Evolutionary conservation across 2,329 filamentous ascomycete genomes (phyloP), one percentile per base, ranked within the genome.

Genomic region (Beauveria caledonica): DNA sequence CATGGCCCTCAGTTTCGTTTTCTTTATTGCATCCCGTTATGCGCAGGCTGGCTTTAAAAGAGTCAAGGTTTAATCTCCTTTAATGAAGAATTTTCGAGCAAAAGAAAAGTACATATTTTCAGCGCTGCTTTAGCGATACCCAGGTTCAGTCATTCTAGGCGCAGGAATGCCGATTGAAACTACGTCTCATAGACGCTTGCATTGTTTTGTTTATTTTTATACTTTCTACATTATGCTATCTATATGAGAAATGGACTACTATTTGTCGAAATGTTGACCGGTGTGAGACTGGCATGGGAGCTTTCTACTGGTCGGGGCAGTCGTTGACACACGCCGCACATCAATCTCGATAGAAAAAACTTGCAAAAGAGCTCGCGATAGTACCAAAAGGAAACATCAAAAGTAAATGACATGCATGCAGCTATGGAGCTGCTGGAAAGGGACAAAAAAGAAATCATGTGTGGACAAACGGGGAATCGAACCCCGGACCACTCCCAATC

Each of bases 31-130:
- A 9, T 73, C 74, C 10, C 68, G 75, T 33, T 69, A 68, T 27
- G 65, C 69, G 25, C 74, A 74, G 50, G 73, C 67, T 9, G 76
- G 75, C 4, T 68, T 73, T 17, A 50, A 50, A n/a, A 19, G 17
- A 7, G 27, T 5, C 3, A 58, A 58, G 10, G 21, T 50, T 11
- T 58, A 42, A 50, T 13, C 19, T 3, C n/a, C 3, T 10, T 10
- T 21, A 2, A 15, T 2, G n/a, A 39, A 10, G 19, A 45, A 17
- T 9, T 36, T 23, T 21, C 3, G 13, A 36, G 2, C n/a, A 51
- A 23, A 5, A 13, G 10, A 13, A 15, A 19, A 10, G 39, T 53
- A 13, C 10, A 36, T 39, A 19, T 53, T 52, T 50, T 42, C 46
- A 50, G 42, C 45, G 29, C 45, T 50, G 5, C 33, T 56, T 17